Evolutionary conservation across 257 asterid species (phyloP).

Genomic region (Marsdenia floribunda): DNA sequence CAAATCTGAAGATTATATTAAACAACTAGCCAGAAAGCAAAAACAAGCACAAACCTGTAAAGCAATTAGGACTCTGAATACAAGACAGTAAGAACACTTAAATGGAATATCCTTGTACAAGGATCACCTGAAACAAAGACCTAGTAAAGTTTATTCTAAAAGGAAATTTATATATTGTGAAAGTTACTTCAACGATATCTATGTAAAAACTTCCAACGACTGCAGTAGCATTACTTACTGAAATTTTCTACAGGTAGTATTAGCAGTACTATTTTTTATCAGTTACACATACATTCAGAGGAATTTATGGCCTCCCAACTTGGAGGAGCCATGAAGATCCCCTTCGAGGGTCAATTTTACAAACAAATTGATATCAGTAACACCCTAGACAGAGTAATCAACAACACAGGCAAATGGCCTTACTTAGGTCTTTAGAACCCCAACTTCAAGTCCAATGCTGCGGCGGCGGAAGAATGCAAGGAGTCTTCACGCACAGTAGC

Average conservation of each 20-base stretch:
- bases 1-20: background rate
- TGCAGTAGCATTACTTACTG: slow-evolving; percentile 1
- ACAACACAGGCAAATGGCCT: background rate
- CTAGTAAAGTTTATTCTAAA: background rate
- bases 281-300: slow-evolving; percentile 8
- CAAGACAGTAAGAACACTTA: background rate
- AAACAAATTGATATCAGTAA: slow-evolving; percentile 10
- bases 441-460: slow-evolving; percentile 51
- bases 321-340: slow-evolving; percentile 6
- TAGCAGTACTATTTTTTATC: slow-evolving; percentile 4
- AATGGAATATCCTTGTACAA: background rate
- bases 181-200: background rate
- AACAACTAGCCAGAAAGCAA: background rate
- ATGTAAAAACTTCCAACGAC: background rate
- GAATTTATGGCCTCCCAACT: slow-evolving; percentile 1
- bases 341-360: slow-evolving; percentile 1
- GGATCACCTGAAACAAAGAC: background rate
- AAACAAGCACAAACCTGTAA: background rate
- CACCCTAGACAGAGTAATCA: background rate
- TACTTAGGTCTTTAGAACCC: slow-evolving; percentile 36
- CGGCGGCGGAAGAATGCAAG: slow-evolving; percentile 21
- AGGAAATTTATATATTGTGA: background rate
- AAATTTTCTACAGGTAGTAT: background rate
- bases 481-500: slow-evolving; percentile 24
- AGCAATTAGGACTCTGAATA: background rate